Conservation (phyloP, 768 basidiomycete species). For the Amanita exitialis region DNA sequence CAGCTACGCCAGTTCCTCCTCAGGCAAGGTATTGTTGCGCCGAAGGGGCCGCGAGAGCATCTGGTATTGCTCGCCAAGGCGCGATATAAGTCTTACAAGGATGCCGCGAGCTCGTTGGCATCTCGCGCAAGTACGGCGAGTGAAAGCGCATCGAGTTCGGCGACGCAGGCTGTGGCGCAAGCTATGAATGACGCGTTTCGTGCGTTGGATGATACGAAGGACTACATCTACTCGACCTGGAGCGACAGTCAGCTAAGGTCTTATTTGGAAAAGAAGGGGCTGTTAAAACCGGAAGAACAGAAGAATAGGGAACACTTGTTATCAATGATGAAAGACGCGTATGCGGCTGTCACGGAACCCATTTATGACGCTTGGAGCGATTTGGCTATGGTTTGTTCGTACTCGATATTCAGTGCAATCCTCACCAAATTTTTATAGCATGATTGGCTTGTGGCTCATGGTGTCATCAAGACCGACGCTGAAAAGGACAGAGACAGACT, state of each 20-base stretch:
- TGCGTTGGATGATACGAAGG: conserved; percentile 62
- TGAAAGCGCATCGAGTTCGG: conserved; percentile 25
- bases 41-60: conserved; percentile 70
- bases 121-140: conserved; percentile 37
- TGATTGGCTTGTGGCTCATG: conserved; percentile 76
- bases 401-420: neutral
- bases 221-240: conserved; percentile 89
- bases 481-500: conserved; percentile 55
- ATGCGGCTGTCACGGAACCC: conserved; percentile 50
- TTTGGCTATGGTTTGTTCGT: conserved; percentile 56
- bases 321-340: conserved; percentile 56
- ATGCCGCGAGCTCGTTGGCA: conserved; percentile 48
- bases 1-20: conserved; percentile 75
- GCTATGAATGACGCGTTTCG: conserved; percentile 41
- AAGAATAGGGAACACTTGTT: conserved; percentile 61
- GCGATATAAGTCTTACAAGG: conserved; percentile 49
- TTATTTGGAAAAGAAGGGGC: conserved; percentile 69
- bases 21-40: conserved; percentile 79
- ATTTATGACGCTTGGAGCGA: conserved; percentile 85
- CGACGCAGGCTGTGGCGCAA: conserved; percentile 24
- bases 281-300: conserved; percentile 51
- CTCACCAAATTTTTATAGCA: conserved; percentile 30
- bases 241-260: conserved; percentile 62
- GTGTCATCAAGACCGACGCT: conserved; percentile 47
- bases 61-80: conserved; percentile 70